Conservation (phyloP, 2,329 filamentous ascomycete species). For the Cladophialophora bantiana region DNA sequence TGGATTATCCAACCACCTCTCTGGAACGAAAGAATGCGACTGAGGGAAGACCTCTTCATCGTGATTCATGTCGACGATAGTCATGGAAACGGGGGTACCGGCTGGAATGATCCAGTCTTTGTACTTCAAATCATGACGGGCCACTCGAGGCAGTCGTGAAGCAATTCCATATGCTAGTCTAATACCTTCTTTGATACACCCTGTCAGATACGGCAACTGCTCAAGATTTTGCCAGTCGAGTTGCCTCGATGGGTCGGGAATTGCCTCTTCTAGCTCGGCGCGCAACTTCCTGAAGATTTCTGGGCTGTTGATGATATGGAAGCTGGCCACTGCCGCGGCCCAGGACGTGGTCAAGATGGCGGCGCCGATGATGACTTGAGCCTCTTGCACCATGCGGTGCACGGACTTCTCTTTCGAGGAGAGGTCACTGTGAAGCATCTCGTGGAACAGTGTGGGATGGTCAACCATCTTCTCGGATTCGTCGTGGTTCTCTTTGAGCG, state of each 20-base stretch:
- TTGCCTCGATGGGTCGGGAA: slow-evolving; percentile 19
- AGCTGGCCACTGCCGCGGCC: slow-evolving; percentile 42
- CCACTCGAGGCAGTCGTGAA: slow-evolving; percentile 33
- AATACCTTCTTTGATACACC: slow-evolving; percentile 43
- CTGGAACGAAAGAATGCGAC: slow-evolving; percentile 42
- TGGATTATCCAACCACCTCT: slow-evolving; percentile 43
- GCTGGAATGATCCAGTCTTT: slow-evolving; percentile 45
- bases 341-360: slow-evolving; percentile 46
- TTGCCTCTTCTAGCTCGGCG: slow-evolving; percentile 20
- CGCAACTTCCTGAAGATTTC: slow-evolving; percentile 14
- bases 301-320: slow-evolving; percentile 37
- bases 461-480: slow-evolving; percentile 19
- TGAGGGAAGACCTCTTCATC: slow-evolving; percentile 46
- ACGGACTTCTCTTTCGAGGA: slow-evolving; percentile 45
- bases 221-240: slow-evolving; percentile 38
- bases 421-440: slow-evolving; percentile 42
- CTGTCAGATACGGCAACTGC: slow-evolving; percentile 44
- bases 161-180: slow-evolving; percentile 37
- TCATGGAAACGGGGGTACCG: slow-evolving; percentile 42
- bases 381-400: slow-evolving; percentile 44
- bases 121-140: slow-evolving; percentile 42
- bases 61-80: slow-evolving; percentile 41
- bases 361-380: slow-evolving; percentile 43
- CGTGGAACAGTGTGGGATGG: slow-evolving; percentile 42
- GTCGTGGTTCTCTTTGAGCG: slow-evolving; percentile 20